Percentiles rank a stretch among this genome's conserved stretches.
These are phyloP conservation scores for Kondoa subrosea DNA, from an alignment of 768 basidiomycete species.

Conservation along the genomic window DNA sequence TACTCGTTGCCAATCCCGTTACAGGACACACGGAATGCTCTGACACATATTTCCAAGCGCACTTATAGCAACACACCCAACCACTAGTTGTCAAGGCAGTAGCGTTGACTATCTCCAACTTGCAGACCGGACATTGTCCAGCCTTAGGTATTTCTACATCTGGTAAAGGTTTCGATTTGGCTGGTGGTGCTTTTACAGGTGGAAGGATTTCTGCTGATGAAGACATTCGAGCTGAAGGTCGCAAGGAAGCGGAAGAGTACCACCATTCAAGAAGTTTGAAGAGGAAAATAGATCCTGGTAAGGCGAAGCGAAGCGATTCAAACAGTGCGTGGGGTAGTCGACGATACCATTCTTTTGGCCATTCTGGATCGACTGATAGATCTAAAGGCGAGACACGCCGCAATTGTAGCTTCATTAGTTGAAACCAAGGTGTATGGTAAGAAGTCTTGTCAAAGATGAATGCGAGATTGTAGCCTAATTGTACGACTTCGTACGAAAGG, in stretches of 20 bases:
- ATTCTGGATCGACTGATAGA: conserved; percentile 5
- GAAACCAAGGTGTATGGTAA: conserved; percentile 80
- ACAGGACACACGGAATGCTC: conserved; percentile 17
- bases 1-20: conserved; percentile 12
- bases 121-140: conserved; percentile 16
- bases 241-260: conserved; percentile 54
- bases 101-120: conserved; percentile 8
- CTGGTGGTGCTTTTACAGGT: conserved; percentile 6
- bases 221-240: neutral
- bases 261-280: conserved; percentile 98
- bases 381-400: conserved; percentile 54
- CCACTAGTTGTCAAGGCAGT: conserved; percentile 16
- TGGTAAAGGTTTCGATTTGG: neutral
- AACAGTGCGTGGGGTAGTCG: conserved; percentile 35
- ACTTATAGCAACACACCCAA: conserved; percentile 18
- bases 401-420: conserved; percentile 66
- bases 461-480: conserved; percentile 64
- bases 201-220: conserved; percentile 8
- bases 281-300: conserved; percentile 82
- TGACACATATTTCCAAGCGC: conserved; percentile 17
- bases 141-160: conserved; percentile 6
- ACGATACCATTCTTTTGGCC: conserved; percentile 10
- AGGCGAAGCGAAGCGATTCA: conserved; percentile 58
- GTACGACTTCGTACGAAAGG: conserved; percentile 57
- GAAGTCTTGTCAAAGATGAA: conserved; percentile 78